A percentile compares a stretch with the other conserved stretches of the same genome.
These are phyloP conservation scores for Plasmodium vivax DNA, from an alignment of 169 alveolate genomes.

Conservation along the genomic window DNA sequence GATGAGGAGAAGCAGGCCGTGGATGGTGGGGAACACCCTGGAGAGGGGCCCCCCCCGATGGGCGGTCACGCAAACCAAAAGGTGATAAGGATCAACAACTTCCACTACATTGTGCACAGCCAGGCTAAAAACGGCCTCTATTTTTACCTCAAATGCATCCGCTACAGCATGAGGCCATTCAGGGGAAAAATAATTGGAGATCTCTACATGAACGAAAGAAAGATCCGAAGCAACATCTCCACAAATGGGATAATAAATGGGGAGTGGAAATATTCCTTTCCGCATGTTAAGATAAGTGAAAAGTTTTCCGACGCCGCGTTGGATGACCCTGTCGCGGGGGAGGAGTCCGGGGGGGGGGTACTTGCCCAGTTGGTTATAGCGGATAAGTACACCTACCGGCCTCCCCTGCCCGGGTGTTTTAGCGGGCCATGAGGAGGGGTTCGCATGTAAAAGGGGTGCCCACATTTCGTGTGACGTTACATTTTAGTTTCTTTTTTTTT, in stretches of 20 bases:
- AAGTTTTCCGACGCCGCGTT: conserved; percentile 10
- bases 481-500: not conserved
- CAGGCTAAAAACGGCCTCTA: conserved; percentile 42
- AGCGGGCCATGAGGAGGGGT: not conserved
- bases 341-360: not conserved
- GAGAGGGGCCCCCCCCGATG: not conserved
- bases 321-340: not conserved
- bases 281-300: conserved; percentile 50
- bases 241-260: conserved; percentile 85
- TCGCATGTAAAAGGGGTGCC: not conserved
- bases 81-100: conserved; percentile 52
- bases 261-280: conserved; percentile 81
- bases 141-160: conserved; percentile 2
- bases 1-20: conserved; percentile 16
- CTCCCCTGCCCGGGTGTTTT: conserved; percentile 51
- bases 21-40: conserved; percentile 1
- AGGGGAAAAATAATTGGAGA: conserved; percentile 82
- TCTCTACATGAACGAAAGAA: conserved; percentile 76
- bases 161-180: conserved; percentile 79
- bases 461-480: not conserved
- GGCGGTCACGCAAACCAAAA: conserved; percentile 50
- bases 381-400: conserved; percentile 23
- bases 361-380: conserved; percentile 16
- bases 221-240: conserved; percentile 75
- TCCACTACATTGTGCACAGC: conserved; percentile 57